Evolutionary conservation across 2,329 filamentous ascomycete genomes (phyloP).

Genomic region (Colletotrichum euphorbiae): DNA sequence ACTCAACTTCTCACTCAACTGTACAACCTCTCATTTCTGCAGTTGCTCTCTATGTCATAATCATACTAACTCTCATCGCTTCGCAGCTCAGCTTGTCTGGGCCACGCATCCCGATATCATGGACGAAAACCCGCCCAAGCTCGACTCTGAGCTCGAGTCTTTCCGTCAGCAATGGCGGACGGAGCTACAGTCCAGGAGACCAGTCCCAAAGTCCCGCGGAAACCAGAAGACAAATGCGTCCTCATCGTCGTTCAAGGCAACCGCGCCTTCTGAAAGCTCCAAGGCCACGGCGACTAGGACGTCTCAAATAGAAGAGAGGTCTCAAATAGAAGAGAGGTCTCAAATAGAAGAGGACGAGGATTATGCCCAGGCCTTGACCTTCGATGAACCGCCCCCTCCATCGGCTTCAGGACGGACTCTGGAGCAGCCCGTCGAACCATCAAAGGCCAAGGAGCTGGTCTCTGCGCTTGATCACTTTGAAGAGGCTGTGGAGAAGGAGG

Average conservation of each 20-base stretch:
- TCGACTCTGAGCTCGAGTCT: conserved; percentile 80
- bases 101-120: conserved; percentile 4
- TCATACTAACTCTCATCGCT: background rate
- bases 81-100: background rate
- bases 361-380: conserved; percentile 48
- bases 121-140: conserved; percentile 46
- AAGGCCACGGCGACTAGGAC: conserved; percentile 17
- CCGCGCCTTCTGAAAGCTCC: conserved; percentile 43
- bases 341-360: conserved; percentile 52
- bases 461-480: conserved; percentile 95
- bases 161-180: conserved; percentile 90
- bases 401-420: background rate
- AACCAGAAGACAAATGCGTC: conserved; percentile 42
- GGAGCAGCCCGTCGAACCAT: conserved; percentile 37
- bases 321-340: conserved; percentile 44
- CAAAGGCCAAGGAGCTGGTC: conserved; percentile 62
- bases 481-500: conserved; percentile 88
- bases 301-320: conserved; percentile 45
- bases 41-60: conserved; percentile 4
- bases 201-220: conserved; percentile 29
- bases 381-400: conserved; percentile 46
- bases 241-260: conserved; percentile 38
- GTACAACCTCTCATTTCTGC: background rate
- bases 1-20: background rate
- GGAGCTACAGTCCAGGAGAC: conserved; percentile 70